Percentiles rank a stretch among this genome's conserved stretches.
phyloP scores from a whole-genome alignment of 257 asterid species.

The Nemophila menziesii region DNA sequence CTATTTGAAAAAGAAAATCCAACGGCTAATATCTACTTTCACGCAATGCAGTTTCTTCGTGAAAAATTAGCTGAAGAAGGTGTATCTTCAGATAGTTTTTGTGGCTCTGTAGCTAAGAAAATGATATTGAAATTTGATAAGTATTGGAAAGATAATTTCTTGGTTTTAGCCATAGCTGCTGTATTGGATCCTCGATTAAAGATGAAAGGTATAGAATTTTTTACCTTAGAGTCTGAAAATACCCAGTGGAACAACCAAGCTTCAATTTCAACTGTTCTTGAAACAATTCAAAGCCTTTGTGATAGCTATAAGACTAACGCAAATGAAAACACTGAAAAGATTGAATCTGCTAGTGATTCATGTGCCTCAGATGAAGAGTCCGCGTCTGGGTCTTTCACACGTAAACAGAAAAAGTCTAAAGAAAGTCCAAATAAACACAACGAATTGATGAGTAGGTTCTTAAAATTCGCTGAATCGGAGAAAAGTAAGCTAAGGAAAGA shows the following conservation, averaged over 20 bases:
- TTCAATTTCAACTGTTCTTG: conserved; percentile 5
- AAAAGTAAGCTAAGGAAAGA: background rate
- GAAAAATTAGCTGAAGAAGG: conserved; percentile 9
- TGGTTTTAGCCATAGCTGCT: conserved; percentile 16
- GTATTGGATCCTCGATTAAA: conserved; percentile 27
- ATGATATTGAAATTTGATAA: conserved; percentile 12
- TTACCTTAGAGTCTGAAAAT: background rate
- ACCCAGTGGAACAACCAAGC: background rate
- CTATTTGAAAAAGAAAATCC: conserved; percentile 8
- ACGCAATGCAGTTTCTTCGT: conserved; percentile 15
- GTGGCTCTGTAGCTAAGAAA: conserved; percentile 6
- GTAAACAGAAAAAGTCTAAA: background rate
- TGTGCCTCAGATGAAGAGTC: conserved; percentile 3
- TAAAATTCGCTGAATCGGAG: conserved; percentile 2
- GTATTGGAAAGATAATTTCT: conserved; percentile 14
- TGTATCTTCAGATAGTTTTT: conserved; percentile 6
- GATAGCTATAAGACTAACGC: background rate
- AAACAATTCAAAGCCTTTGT: conserved; percentile 10
- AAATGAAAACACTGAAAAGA: background rate
- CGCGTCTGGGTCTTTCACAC: background rate
- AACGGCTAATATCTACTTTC: conserved; percentile 11
- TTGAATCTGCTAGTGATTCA: conserved; percentile 1
- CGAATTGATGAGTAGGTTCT: conserved; percentile 2
- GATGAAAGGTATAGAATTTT: conserved; percentile 15
- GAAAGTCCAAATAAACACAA: background rate